Evolutionary conservation across 1,139 yeast species (phyloP).

Genomic region (Yamadazyma diddensiae): DNA sequence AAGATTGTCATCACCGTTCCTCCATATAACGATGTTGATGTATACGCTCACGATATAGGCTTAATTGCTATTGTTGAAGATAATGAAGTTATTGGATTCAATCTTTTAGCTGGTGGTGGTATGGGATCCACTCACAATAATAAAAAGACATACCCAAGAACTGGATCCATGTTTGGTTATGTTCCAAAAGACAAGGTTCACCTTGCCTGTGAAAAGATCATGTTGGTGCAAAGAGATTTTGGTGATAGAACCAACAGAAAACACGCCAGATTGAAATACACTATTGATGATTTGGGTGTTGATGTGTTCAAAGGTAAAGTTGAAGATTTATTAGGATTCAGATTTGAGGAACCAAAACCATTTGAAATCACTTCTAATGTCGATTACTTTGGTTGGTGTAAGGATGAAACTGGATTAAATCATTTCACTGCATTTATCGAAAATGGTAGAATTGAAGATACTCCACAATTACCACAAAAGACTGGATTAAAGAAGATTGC

Average conservation of each 20-base stretch:
- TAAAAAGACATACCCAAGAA: constrained; percentile 93
- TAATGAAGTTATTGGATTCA: constrained; percentile 69
- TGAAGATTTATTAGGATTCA: constrained; percentile 78
- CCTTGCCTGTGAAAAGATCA: constrained; percentile 82
- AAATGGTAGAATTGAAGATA: constrained; percentile 95
- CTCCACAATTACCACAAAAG: constrained; percentile 86
- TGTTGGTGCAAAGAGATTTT: constrained; percentile 91
- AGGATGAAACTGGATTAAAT: constrained; percentile 81
- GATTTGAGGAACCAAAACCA: constrained; percentile 66
- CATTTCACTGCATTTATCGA: constrained; percentile 95
- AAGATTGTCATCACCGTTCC: constrained; percentile 94
- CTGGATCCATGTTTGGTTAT: constrained; percentile 85
- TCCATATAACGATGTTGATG: constrained; percentile 96
- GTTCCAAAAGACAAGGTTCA: constrained; percentile 65
- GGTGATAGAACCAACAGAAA: constrained; percentile 97
- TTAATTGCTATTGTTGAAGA: constrained; percentile 82
- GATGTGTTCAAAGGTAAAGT: constrained; percentile 77
- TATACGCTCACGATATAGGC: constrained; percentile 93
- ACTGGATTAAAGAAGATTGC: constrained; percentile 83
- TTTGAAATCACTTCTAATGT: constrained; percentile 83
- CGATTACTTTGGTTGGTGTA: constrained; percentile 93
- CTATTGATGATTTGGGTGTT: constrained; percentile 87
- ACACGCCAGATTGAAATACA: constrained; percentile 96
- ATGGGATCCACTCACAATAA: constrained; percentile 98
- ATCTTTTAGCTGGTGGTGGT: constrained; percentile 95